These are phyloP conservation scores for Closterium sp. DNA, from an alignment of 139 green algal species.

Conservation along the genomic window DNA sequence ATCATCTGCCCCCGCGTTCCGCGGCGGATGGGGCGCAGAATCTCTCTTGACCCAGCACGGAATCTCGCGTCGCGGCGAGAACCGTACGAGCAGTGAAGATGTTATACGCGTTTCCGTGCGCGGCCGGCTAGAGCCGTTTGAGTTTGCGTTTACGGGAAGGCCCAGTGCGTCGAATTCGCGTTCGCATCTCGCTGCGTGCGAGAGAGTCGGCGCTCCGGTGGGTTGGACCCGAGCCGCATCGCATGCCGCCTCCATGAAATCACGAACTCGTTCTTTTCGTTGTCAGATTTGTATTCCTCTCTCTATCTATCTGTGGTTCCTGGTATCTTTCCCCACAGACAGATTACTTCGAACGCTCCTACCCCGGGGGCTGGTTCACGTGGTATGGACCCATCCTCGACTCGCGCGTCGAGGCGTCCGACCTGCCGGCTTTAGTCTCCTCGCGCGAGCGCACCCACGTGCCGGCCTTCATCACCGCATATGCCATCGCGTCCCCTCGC, in stretches of 20 bases:
- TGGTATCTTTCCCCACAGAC: background rate
- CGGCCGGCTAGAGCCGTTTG: too few species aligned
- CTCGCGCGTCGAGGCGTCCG: constrained; percentile 5
- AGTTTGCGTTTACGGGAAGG: too few species aligned
- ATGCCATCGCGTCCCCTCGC: constrained; percentile 1
- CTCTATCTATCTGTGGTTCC: too few species aligned
- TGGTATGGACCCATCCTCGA: background rate
- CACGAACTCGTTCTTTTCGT: too few species aligned
- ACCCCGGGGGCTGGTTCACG: constrained; percentile 22
- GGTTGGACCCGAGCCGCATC: background rate
- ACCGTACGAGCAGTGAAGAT: background rate
- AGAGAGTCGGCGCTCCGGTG: background rate
- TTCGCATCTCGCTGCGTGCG: too few species aligned
- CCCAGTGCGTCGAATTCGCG: too few species aligned
- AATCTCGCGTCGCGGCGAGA: background rate
- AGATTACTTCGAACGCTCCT: constrained; percentile 8
- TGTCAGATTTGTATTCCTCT: too few species aligned
- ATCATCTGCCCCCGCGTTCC: background rate
- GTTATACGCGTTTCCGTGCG: background rate
- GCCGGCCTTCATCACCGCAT: constrained; percentile 13
- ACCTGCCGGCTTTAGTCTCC: constrained; percentile 1
- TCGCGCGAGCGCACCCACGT: background rate
- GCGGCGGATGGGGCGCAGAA: background rate
- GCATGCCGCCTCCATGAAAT: too few species aligned
- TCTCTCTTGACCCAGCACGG: background rate